Conservation (phyloP, 805 yeast genomes). For the Candida adriatica region DNA sequence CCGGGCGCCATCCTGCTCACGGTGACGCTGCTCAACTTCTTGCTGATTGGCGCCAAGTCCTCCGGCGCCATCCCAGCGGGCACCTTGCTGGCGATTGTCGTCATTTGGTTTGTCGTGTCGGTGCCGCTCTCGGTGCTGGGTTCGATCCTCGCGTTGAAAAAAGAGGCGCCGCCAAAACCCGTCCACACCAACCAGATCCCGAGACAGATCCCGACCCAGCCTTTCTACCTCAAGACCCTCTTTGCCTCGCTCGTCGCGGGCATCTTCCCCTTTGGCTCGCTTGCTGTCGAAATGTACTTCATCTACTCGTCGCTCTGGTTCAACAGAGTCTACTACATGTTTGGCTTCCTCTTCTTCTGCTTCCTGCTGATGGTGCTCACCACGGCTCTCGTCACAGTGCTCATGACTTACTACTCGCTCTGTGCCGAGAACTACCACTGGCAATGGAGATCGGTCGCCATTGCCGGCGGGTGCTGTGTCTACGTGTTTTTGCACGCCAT, state of each 20-base stretch:
- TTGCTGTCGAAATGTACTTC: conserved; percentile 92
- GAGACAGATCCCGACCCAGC: conserved; percentile 90
- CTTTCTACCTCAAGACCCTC: conserved; percentile 66
- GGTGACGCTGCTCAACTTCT: conserved; percentile 71
- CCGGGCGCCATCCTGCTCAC: conserved; percentile 69
- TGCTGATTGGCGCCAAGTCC: conserved; percentile 68
- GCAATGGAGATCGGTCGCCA: conserved; percentile 91
- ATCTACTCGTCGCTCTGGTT: conserved; percentile 90
- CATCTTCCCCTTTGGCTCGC: conserved; percentile 89
- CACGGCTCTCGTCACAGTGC: conserved; percentile 69
- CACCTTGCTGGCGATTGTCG: conserved; percentile 72
- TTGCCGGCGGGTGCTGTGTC: conserved; percentile 84
- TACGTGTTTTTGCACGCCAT: conserved; percentile 84
- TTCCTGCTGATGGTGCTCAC: conserved; percentile 77
- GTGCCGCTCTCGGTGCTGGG: conserved; percentile 81
- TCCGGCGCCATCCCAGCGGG: conserved; percentile 95
- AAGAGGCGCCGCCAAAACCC: conserved; percentile 54
- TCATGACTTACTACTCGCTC: conserved; percentile 76
- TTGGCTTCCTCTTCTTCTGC: conserved; percentile 91
- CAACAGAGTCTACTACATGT: conserved; percentile 91
- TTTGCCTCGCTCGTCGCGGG: conserved; percentile 76
- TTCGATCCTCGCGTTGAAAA: conserved; percentile 70
- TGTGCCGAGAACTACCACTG: conserved; percentile 91
- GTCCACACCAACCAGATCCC: conserved; percentile 93
- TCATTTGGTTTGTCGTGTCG: conserved; percentile 81